Percentiles rank a stretch among this genome's conserved stretches.
Conservation (phyloP, 352 stramenopile genomes). For the Phytophthora cactorum region DNA sequence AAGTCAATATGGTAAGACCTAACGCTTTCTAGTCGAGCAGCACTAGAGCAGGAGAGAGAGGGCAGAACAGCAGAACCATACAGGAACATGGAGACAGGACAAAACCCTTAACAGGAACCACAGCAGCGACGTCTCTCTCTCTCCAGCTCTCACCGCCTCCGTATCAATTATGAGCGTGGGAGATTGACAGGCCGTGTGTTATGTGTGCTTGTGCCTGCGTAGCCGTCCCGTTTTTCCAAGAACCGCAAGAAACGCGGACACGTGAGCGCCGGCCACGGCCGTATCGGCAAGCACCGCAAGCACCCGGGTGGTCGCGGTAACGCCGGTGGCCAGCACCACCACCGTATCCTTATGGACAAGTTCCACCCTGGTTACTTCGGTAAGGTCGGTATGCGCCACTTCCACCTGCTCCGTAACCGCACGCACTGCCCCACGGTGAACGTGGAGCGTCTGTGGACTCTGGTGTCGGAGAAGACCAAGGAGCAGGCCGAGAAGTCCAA, state of each 20-base stretch:
- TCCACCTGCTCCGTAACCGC: slow-evolving; percentile 97
- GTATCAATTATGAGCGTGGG: slow-evolving; percentile 21
- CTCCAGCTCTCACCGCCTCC: background rate
- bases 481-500: slow-evolving; percentile 94
- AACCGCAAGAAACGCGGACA: slow-evolving; percentile 99
- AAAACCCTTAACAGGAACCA: background rate
- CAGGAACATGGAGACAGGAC: slow-evolving; percentile 5
- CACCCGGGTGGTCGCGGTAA: slow-evolving; percentile 99
- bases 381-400: slow-evolving; percentile 99
- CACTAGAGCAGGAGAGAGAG: slow-evolving; percentile 7
- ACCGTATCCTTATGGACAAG: slow-evolving; percentile 99
- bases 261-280: slow-evolving; percentile 98
- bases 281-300: slow-evolving; percentile 99
- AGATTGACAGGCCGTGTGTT: slow-evolving; percentile 57
- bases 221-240: slow-evolving; percentile 94
- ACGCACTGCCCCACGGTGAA: slow-evolving; percentile 98
- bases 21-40: slow-evolving; percentile 11
- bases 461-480: slow-evolving; percentile 98
- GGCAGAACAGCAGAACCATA: background rate
- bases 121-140: background rate
- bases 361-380: slow-evolving; percentile 99
- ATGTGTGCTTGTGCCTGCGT: slow-evolving; percentile 53
- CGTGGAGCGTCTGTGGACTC: slow-evolving; percentile 99
- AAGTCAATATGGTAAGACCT: slow-evolving; percentile 90
- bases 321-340: slow-evolving; percentile 99